Evolutionary conservation across 2,329 filamentous ascomycete genomes (phyloP), one percentile per base, ranked within the genome.

Genomic region (Microsporum audouinii): DNA sequence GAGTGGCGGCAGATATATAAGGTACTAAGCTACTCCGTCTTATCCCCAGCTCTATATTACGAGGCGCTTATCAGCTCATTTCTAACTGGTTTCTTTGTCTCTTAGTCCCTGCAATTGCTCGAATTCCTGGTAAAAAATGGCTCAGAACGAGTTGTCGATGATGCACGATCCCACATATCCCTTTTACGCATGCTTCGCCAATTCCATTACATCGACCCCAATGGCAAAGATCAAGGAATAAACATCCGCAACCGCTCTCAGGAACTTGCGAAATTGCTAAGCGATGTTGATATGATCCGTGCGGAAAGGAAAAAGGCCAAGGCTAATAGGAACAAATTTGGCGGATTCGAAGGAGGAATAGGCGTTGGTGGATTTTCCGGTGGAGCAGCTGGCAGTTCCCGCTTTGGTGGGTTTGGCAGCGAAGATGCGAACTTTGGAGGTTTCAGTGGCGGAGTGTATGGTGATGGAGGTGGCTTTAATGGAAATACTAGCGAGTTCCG

Each of bases 1-100:
- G 94, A 99, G 77, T 99, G 94, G 94, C 85, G 94, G 67, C 94
- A 99, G 75, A 99, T 99, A 71, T 99, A 99, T 83, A 99, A 99
- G 80, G 88, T 90, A 69, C 61, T 63, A n/a, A 17, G 23, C 27
- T 41, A 56, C 53, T 47, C 61, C 29, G 5, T 49, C 45, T 51
- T 12, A 38, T 57, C 62, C 27, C 58, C 23, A 17, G 23, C 41
- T 23, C 17, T 23, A 41, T 38, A 5, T 27, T n/a, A 47, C 10
- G 23, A 47, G 7, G 10, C 10, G 23, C 27, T 47, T 27, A 23
- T 8, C 39, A 47, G 31, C 5, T 23, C 27, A 12, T 29, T 41
- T 41, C 41, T 27, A 34, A 23, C 17, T 2, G 29, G 10, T n/a
- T 5, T n/a, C 4, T 53, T 33, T 12, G 2, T 14, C 14, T 43